Evolutionary conservation across 2,329 filamentous ascomycete species (phyloP).

Genomic region (Gyromitra esculenta): DNA sequence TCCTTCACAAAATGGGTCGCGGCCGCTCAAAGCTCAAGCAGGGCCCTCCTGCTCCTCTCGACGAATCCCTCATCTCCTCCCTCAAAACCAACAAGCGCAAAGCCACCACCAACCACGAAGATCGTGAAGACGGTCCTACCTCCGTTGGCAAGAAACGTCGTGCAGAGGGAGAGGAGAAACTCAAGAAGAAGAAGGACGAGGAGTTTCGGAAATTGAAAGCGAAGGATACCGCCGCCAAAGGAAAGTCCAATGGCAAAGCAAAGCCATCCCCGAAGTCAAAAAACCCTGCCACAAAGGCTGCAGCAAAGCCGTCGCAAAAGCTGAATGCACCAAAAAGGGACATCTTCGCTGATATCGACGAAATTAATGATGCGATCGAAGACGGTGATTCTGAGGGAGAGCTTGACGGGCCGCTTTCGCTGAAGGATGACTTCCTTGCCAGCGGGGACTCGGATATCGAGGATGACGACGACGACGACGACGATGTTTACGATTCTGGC

Average conservation of each 20-base stretch:
- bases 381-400: constrained; percentile 58
- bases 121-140: constrained; percentile 56
- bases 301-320: constrained; percentile 56
- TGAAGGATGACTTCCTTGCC: constrained; percentile 55
- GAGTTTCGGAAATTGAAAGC: constrained; percentile 60
- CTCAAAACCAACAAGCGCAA: constrained; percentile 83
- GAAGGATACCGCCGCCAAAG: constrained; percentile 58
- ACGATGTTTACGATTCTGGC: constrained; percentile 70
- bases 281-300: constrained; percentile 59
- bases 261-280: constrained; percentile 60
- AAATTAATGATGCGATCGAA: constrained; percentile 64
- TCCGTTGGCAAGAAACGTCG: constrained; percentile 40
- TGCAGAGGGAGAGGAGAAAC: constrained; percentile 66
- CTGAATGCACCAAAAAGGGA: constrained; percentile 33
- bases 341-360: constrained; percentile 58
- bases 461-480: constrained; percentile 56
- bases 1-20: constrained; percentile 74
- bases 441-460: constrained; percentile 60
- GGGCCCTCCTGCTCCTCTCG: constrained; percentile 82
- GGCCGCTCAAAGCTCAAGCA: constrained; percentile 97
- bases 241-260: constrained; percentile 59
- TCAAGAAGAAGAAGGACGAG: constrained; percentile 71
- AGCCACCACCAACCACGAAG: constrained; percentile 73
- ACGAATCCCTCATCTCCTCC: constrained; percentile 69
- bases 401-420: constrained; percentile 21